Percentiles rank a stretch among this genome's conserved stretches.
These are phyloP conservation scores for Gloeophyllum trabeum DNA, from an alignment of 768 basidiomycete species.

Conservation along the genomic window DNA sequence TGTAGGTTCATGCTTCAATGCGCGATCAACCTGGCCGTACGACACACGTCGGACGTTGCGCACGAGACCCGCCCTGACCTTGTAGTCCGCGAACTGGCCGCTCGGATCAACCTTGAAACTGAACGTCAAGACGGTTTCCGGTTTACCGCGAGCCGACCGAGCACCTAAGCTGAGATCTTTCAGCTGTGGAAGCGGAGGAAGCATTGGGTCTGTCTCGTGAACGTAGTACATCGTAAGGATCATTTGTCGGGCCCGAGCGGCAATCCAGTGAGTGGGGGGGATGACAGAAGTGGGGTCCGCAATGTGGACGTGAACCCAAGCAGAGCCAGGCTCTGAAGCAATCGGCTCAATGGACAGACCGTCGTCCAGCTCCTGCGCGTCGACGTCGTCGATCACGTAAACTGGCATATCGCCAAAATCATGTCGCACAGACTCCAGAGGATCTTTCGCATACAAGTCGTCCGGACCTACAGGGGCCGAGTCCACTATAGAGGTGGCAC, in stretches of 20 bases:
- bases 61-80: conserved; percentile 62
- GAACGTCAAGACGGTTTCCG: conserved; percentile 66
- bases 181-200: conserved; percentile 52
- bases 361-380: conserved; percentile 86
- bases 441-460: conserved; percentile 55
- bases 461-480: conserved; percentile 36
- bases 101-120: conserved; percentile 52
- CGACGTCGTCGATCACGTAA: conserved; percentile 76
- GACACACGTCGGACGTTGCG: conserved; percentile 51
- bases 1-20: conserved; percentile 21
- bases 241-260: conserved; percentile 41
- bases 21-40: conserved; percentile 58
- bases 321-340: conserved; percentile 34
- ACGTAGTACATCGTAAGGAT: conserved; percentile 51
- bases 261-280: conserved; percentile 54
- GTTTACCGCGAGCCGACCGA: conserved; percentile 15
- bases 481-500: conserved; percentile 12
- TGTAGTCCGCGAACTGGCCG: conserved; percentile 61
- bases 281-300: conserved; percentile 85
- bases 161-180: conserved; percentile 38
- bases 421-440: conserved; percentile 60
- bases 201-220: conserved; percentile 56
- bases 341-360: conserved; percentile 78
- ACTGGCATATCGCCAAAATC: conserved; percentile 78
- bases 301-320: conserved; percentile 87